These are phyloP conservation scores for Podospora sp. DNA, from an alignment of 495 filamentous ascomycete species.

Conservation along the genomic window DNA sequence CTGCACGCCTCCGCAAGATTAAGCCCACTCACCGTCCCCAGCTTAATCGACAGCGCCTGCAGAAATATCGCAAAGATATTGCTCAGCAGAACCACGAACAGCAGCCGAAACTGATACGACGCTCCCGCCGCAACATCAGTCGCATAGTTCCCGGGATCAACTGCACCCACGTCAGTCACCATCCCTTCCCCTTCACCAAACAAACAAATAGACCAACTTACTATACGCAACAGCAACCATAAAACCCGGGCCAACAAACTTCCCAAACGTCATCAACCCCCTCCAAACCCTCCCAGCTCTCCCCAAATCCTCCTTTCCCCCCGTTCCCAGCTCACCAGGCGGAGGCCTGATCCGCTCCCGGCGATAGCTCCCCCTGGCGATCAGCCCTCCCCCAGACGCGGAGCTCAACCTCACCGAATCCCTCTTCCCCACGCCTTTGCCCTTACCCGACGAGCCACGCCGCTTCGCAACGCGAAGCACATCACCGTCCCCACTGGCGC, in stretches of 20 bases:
- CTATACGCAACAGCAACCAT: conserved; percentile 74
- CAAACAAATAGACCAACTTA: conserved; percentile 46
- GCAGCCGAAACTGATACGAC: conserved; percentile 32
- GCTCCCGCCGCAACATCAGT: conserved; percentile 35
- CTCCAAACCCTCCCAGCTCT: conserved; percentile 16
- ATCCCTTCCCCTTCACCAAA: not conserved
- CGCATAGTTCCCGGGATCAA: conserved; percentile 39
- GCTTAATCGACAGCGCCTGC: conserved; percentile 32
- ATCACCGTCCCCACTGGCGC: not conserved
- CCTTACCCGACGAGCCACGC: not conserved
- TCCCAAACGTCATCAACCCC: conserved; percentile 62
- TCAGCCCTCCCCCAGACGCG: not conserved
- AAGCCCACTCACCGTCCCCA: conserved; percentile 37
- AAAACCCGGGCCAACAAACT: conserved; percentile 86
- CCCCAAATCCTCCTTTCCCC: not conserved
- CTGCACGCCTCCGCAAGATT: conserved; percentile 35
- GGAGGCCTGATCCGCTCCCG: too few relatives aligned
- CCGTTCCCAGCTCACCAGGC: not conserved
- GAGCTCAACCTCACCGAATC: not conserved
- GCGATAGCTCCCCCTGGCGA: too few relatives aligned
- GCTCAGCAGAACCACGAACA: conserved; percentile 34
- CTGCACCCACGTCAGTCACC: conserved; percentile 10
- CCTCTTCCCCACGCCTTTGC: not conserved
- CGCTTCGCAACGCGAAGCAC: not conserved
- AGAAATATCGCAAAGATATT: conserved; percentile 40